phyloP scores from a whole-genome alignment of 768 basidiomycete species.

The Cystofilobasidium bisporidii region DNA sequence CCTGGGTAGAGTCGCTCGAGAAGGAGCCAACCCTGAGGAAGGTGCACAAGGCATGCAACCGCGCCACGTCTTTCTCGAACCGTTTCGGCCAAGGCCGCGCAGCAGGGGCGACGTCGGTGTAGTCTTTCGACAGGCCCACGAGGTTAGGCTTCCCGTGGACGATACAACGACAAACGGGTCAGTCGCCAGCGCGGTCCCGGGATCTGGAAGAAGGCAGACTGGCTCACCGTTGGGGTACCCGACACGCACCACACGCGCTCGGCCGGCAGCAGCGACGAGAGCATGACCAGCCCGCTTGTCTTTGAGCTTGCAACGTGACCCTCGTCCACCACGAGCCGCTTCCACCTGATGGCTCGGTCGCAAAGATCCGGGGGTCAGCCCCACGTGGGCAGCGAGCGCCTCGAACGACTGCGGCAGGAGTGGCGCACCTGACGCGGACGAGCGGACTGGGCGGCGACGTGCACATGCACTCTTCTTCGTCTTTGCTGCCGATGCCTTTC shows the following conservation, averaged over 20 bases:
- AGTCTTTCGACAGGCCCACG: not conserved
- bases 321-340: slow-evolving; percentile 2
- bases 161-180: too few species aligned
- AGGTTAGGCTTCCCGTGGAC: slow-evolving; percentile 1
- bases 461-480: not conserved
- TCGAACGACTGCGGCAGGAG: not conserved
- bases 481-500: not conserved
- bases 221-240: not conserved
- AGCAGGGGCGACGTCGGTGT: too few species aligned
- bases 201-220: too few species aligned
- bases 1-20: too few species aligned
- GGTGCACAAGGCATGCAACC: not conserved
- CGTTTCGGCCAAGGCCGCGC: not conserved
- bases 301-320: slow-evolving; percentile 5
- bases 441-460: not conserved
- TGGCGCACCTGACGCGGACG: not conserved
- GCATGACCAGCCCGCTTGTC: not conserved
- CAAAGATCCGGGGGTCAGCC: not conserved
- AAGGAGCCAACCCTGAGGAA: not conserved
- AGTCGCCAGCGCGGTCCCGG: too few species aligned
- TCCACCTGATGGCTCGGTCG: not conserved
- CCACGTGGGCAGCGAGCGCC: too few species aligned
- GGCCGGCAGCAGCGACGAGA: not conserved
- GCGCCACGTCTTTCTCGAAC: not conserved
- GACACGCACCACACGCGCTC: not conserved